These are phyloP conservation scores for Malassezia sympodialis DNA, from an alignment of 1,284 basidiomycete species.

Conservation along the genomic window DNA sequence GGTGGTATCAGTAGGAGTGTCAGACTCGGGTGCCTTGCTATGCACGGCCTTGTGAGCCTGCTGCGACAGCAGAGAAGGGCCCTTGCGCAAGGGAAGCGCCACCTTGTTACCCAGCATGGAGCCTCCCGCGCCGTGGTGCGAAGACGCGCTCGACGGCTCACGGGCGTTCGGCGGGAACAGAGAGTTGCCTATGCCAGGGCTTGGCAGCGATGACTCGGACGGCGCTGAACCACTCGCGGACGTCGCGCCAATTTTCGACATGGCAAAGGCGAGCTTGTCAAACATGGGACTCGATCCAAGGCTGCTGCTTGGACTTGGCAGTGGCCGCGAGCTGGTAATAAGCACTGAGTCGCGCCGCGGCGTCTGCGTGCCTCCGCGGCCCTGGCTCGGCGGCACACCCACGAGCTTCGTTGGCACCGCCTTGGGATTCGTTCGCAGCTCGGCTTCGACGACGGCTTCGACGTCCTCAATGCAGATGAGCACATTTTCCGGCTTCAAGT, in stretches of 20 bases:
- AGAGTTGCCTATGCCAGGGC: neutral
- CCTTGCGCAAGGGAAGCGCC: slow-evolving; percentile 51
- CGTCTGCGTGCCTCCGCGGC: slow-evolving; percentile 92
- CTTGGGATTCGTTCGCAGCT: slow-evolving; percentile 59
- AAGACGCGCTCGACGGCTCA: neutral
- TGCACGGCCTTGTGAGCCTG: slow-evolving; percentile 52
- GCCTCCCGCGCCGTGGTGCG: neutral
- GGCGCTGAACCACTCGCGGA: neutral
- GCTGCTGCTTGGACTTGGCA: slow-evolving; percentile 67
- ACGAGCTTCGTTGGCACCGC: slow-evolving; percentile 68
- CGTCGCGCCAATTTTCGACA: slow-evolving; percentile 58
- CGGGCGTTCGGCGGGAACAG: slow-evolving; percentile 13
- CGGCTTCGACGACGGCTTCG: slow-evolving; percentile 79
- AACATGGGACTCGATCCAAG: slow-evolving; percentile 68
- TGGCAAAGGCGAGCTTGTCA: slow-evolving; percentile 82
- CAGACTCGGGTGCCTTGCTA: neutral
- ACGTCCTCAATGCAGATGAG: slow-evolving; percentile 95
- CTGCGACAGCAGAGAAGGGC: slow-evolving; percentile 71
- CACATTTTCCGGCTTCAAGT: slow-evolving; percentile 96
- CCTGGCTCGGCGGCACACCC: slow-evolving; percentile 88
- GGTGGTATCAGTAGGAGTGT: neutral
- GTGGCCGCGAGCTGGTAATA: slow-evolving; percentile 86
- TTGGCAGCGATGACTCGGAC: neutral
- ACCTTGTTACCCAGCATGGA: slow-evolving; percentile 50
- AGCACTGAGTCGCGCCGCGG: slow-evolving; percentile 75